Base-by-base conservation (phyloP, 2,329 filamentous ascomycete species). In the Trichoderma koningiopsis region DNA sequence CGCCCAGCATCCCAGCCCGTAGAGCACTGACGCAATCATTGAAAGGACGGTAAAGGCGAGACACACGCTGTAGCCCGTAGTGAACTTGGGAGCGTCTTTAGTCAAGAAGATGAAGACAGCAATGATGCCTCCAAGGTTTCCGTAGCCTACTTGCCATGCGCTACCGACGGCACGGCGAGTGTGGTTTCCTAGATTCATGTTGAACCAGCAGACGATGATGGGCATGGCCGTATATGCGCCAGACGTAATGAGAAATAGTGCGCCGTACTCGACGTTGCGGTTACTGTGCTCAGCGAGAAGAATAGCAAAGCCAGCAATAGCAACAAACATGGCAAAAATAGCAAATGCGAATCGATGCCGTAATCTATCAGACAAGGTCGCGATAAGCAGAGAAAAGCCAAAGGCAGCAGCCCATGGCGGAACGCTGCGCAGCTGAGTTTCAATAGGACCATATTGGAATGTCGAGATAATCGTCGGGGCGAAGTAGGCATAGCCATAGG, bases 201-300 rank as follows among this genome's bases (percentile, higher is more conserved):
- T 91, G 79, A 91, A 94, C 91, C 92, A 94, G 78, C 91, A 94
- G 8, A 94, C 87, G 55, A 94, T 88, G 35, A 97, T 89, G 0
- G 95, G 94, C 91, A 97, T 94, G n/a, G 94, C 92, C 0, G 89
- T 89, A 80, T 96, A 97, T 0, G 88, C 86, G 61, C 93, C 93
- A 81, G 89, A 89, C 2, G 92, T 91, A 61, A 96, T 88, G 37
- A 97, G 83, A 83, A 96, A 97, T 0, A 97, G 85, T 0, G 91
- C 92, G 0, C 84, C 91, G 75, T 97, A 97, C 77, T 96, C 87
- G 7, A 92, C 80, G 14, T 85, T 72, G 0, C 81, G 83, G 77
- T 93, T 87, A 76, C 91, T 80, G 78, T 95, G 91, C 5, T 95
- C 87, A 13, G 83, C 82, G 60, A 96, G 81, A 8, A 97, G 85